Evolutionary conservation across 2,329 filamentous ascomycete genomes (phyloP).

Genomic region (Endoconidiophora laricicola): DNA sequence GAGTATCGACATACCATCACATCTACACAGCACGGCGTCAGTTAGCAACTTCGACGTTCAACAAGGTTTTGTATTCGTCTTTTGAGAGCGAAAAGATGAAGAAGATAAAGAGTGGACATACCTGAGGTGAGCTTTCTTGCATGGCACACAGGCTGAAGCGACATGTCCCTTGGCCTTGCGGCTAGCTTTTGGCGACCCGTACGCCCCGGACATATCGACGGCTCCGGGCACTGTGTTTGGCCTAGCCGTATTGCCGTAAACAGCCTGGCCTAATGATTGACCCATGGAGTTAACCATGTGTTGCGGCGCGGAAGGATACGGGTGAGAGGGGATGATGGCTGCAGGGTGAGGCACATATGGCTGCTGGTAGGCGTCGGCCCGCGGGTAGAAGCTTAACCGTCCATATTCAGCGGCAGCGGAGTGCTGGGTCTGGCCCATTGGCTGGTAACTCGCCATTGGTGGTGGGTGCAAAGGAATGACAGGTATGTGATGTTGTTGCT

Average conservation of each 20-base stretch:
- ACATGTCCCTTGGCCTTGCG: constrained; percentile 66
- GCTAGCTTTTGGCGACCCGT: constrained; percentile 42
- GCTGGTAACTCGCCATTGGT: constrained; percentile 6
- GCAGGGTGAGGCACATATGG: constrained; percentile 11
- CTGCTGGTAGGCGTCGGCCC: constrained; percentile 20
- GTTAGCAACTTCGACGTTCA: too few species aligned
- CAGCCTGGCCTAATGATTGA: constrained; percentile 18
- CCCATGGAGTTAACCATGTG: constrained; percentile 16
- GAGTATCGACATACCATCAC: constrained; percentile 40
- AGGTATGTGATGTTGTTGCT: constrained; percentile 6
- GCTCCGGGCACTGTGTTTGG: constrained; percentile 7
- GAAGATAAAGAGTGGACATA: constrained; percentile 20
- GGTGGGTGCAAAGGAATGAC: constrained; percentile 5
- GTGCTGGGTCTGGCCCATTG: constrained; percentile 3
- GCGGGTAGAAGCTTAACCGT: constrained; percentile 24
- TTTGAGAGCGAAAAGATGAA: too few species aligned
- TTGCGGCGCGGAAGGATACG: constrained; percentile 5
- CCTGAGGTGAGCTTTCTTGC: constrained; percentile 68
- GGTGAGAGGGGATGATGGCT: constrained; percentile 9
- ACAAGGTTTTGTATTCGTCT: too few species aligned
- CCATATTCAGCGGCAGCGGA: constrained; percentile 16
- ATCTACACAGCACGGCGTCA: constrained; percentile 24
- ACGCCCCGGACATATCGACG: constrained; percentile 27
- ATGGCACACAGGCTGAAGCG: constrained; percentile 70
- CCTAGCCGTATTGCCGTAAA: constrained; percentile 6